Conservation (phyloP, 208 protist genomes). For the Naegleria gruberi region DNA sequence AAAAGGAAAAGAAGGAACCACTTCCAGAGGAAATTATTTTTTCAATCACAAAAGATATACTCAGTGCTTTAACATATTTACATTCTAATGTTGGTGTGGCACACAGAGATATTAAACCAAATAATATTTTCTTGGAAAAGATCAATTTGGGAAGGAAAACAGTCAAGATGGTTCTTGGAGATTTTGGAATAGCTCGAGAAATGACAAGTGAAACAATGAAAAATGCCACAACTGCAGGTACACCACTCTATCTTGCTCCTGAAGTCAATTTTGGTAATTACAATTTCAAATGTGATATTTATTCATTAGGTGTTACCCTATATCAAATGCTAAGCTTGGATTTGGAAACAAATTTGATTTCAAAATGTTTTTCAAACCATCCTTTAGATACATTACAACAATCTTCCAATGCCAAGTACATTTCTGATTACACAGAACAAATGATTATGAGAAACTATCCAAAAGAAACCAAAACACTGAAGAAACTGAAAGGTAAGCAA, state of each 20-base stretch:
- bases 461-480: too few species aligned
- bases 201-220: not conserved
- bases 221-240: constrained; percentile 4
- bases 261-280: not conserved
- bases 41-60: not conserved
- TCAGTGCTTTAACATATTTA: not conserved
- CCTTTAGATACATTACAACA: too few species aligned
- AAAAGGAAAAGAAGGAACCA: not conserved
- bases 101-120: constrained; percentile 81
- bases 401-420: too few species aligned
- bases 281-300: constrained; percentile 33
- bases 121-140: constrained; percentile 69
- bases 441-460: too few species aligned
- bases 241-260: too few species aligned
- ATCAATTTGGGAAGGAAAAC: not conserved
- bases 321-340: constrained; percentile 26
- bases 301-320: constrained; percentile 30
- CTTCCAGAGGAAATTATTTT: not conserved
- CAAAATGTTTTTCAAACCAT: too few species aligned
- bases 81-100: constrained; percentile 46
- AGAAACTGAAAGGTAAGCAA: too few species aligned
- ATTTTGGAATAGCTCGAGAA: constrained; percentile 65
- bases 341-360: not conserved
- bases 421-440: too few species aligned
- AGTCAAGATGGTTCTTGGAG: constrained; percentile 60